A percentile compares a stretch with the other conserved stretches of the same genome.
Evolutionary conservation across 129 eudicot genomes (phyloP).

Genomic region (Arctium lappa): DNA sequence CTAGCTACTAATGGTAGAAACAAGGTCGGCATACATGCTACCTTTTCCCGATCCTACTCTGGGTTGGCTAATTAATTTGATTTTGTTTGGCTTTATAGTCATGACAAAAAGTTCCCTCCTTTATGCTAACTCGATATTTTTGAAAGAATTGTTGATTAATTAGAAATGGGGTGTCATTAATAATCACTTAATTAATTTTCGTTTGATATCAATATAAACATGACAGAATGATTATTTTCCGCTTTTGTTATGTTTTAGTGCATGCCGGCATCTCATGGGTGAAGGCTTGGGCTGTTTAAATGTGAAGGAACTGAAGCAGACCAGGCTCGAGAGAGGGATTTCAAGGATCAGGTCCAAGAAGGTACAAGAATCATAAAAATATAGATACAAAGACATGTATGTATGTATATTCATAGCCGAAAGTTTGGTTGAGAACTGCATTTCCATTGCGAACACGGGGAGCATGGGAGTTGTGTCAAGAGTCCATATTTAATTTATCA

Average conservation of each 20-base stretch:
- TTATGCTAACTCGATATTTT: background rate
- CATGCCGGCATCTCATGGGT: conserved; percentile 79
- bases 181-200: background rate
- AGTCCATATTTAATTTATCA: background rate
- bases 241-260: background rate
- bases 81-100: background rate
- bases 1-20: too few species aligned
- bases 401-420: background rate
- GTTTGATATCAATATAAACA: background rate
- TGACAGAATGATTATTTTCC: background rate
- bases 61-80: background rate
- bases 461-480: background rate
- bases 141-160: background rate
- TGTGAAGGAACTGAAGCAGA: conserved; percentile 78
- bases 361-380: conserved; percentile 30
- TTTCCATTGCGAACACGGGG: too few species aligned
- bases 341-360: conserved; percentile 75
- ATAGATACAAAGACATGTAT: background rate
- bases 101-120: background rate
- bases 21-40: too few species aligned
- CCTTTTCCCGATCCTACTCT: background rate
- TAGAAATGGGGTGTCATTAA: background rate
- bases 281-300: conserved; percentile 64
- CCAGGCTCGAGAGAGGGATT: conserved; percentile 75
- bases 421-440: too few species aligned